Evolutionary conservation across 1,284 basidiomycete genomes (phyloP), one percentile per base, ranked within the genome.

Genomic region (Ustilago loliicola): DNA sequence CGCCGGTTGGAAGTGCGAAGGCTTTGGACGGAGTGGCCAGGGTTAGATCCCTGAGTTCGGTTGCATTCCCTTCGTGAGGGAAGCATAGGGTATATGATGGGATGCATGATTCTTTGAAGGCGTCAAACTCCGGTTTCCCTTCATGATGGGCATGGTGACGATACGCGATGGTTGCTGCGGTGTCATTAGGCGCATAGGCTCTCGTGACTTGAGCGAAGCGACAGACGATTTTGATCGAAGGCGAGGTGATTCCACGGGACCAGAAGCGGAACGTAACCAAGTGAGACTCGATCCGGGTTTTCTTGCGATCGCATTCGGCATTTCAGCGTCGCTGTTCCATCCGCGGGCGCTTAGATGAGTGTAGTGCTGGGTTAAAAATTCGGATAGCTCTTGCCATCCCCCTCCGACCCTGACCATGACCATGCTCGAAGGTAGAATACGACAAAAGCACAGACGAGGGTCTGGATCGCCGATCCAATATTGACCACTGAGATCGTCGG

Each of bases 331-430:
- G 10, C 23, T 23, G 2, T 54, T 36, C 27, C 47, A 38, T 34
- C 25, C 52, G 27, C 40, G 47, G 15, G 58, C 32, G 47, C 23
- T 67, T 5, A 80, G 61, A 50, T 75, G 75, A 5, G 54, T 54
- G 42, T 72, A 81, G 40, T 77, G 77, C 54, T 81, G 80, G 25
- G 51, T 68, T 15, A 79, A 61, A 45, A 82, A 76, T 47, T 82
- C 62, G n/a, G 81, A 79, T 7, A 86, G 77, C 66, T 86, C 84
- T 51, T 83, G 78, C 85, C 85, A 86, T 9, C 85, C 85, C n/a
- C 85, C 85, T 15, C 85, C 85, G 11, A 86, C 77, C 4, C 85
- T 66, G n/a, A 85, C 82, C 85, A 86, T 86, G 53, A 86, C 83
- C 32, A 69, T 83, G 36, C 69, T 71, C 9, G 82, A 84, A 11